Base-by-base conservation (phyloP, 805 yeast species). In the Naumovozyma dairenensis region DNA sequence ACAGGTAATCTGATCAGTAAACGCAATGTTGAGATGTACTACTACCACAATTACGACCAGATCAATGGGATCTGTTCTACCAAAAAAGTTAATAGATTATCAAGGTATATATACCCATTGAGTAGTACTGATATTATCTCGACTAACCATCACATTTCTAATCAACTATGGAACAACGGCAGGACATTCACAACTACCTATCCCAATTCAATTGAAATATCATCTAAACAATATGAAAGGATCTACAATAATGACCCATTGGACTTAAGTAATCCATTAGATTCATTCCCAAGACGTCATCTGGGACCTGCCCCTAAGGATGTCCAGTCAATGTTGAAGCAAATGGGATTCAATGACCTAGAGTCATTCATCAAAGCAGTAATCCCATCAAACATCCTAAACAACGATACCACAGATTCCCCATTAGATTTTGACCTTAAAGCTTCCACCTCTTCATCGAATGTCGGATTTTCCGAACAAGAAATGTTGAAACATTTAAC, bases 271-370 rank as follows among this genome's bases (percentile, higher is more conserved):
- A 36, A 40, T 25, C 69, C 72, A 3, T 65, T 83, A 37, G 98
- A 92, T 54, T 78, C 92, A 2, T 92, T 89, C 59, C 72, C 81
- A 32, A 74, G 93, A 51, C 82, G 97, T 49, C 98, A 92, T 59
- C 65, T 89, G 38, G 98, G 98, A 9, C 85, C 93, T 16, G 66
- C 71, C 10, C 77, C 82, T 0, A 49, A 44, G 0, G 76, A 84
- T 42, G 81, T 80, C 14, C 51, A 59, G 13, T 56, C 60, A 21
- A 85, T 89, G 95, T 67, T 92, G 34, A 39, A 58, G 3, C 57
- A 67, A 8, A 65, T 87, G 34, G 87, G 85, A 2, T 75, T 76
- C 54, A 43, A 60, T 1, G 80, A 83, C 53, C 57, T 89, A 34
- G 77, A 77, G 33, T 72, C 74, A 29, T 87, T 92, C 48, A 72